These are phyloP conservation scores for Brassica hybrid DNA, from an alignment of 441 rosid genomes.

Conservation along the genomic window DNA sequence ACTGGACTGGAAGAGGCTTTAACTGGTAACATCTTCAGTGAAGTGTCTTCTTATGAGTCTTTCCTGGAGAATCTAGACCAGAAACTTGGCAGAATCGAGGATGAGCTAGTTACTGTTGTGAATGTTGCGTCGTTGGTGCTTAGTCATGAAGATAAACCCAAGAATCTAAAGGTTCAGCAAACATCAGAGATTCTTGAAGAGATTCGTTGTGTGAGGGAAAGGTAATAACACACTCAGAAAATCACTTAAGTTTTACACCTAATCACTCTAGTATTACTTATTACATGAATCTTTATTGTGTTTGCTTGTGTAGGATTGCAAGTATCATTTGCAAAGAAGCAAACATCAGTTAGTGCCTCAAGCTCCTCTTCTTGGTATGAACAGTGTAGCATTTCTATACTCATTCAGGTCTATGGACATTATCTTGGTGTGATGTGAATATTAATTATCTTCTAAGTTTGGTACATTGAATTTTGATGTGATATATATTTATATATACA, in stretches of 20 bases:
- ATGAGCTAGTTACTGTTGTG: constrained; percentile 64
- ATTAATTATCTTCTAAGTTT: neutral
- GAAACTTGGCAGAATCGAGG: constrained; percentile 67
- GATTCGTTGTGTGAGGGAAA: constrained; percentile 56
- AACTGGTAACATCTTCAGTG: constrained; percentile 38
- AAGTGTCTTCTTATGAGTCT: constrained; percentile 58
- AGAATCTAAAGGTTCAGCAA: constrained; percentile 64
- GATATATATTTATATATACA: too few relatives aligned
- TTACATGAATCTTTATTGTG: neutral
- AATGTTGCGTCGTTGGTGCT: constrained; percentile 62
- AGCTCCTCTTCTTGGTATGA: constrained; percentile 24
- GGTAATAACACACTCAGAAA: constrained; percentile 50
- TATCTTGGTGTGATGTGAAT: constrained; percentile 27
- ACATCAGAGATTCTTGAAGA: constrained; percentile 66
- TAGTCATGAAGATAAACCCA: constrained; percentile 54
- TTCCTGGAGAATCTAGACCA: constrained; percentile 68
- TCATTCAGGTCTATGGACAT: constrained; percentile 12
- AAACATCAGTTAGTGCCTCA: constrained; percentile 25
- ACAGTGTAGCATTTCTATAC: neutral
- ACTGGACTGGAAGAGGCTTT: too few relatives aligned
- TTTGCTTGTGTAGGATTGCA: constrained; percentile 36
- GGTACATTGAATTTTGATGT: too few relatives aligned
- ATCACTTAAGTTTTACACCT: constrained; percentile 12
- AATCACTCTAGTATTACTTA: neutral
- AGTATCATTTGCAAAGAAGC: constrained; percentile 33